Evolutionary conservation across 2,329 filamentous ascomycete species (phyloP), one percentile per base, ranked within the genome.

Genomic region (Diplodia corticola): DNA sequence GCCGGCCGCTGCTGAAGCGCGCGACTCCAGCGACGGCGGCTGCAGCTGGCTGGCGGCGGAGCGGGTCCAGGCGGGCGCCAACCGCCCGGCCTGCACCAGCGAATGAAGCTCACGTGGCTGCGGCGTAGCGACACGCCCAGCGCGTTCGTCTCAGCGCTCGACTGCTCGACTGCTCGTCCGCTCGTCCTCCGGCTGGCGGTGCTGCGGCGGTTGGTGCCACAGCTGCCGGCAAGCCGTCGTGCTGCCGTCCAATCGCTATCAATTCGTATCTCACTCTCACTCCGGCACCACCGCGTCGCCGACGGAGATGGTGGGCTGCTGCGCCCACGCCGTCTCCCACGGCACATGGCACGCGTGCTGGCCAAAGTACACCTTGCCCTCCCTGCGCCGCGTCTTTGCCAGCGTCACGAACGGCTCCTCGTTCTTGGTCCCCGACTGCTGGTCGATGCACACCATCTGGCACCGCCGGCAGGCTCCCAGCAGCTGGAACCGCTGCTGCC

Each of bases 371-470:
- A 97, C 90, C 77, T 93, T 93, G 1, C 93, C 92, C 61, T 91
- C 88, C 69, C 92, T 88, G 66, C 91, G 86, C 70, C 95, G 86
- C 12, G 92, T 96, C 81, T 96, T 97, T 1, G 91, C 89, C 67
- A 99, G 80, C 0, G 93, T 97, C 3, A 91, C 86, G 74, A 95
- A 96, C 0, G 95, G 95, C 76, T 98, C 95, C 69, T 92, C 88
- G 69, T 88, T 87, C 75, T 53, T 55, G 69, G 88, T 84, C 0
- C 88, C 93, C 13, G 90, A 97, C 54, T 88, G 82, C 76, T 97
- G 95, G 73, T 99, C 89, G 53, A 98, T 87, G 75, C 94, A 97
- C 10, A 99, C 90, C 93, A 99, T 98, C 76, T 97, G 93, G 72
- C 95, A 99, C 67, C 95, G 83, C 68, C 92, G 86, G 73, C 95